Evolutionary conservation across 495 filamentous ascomycete species (phyloP), one percentile per base, ranked within the genome.

Genomic region (Xylaria cubensis): DNA sequence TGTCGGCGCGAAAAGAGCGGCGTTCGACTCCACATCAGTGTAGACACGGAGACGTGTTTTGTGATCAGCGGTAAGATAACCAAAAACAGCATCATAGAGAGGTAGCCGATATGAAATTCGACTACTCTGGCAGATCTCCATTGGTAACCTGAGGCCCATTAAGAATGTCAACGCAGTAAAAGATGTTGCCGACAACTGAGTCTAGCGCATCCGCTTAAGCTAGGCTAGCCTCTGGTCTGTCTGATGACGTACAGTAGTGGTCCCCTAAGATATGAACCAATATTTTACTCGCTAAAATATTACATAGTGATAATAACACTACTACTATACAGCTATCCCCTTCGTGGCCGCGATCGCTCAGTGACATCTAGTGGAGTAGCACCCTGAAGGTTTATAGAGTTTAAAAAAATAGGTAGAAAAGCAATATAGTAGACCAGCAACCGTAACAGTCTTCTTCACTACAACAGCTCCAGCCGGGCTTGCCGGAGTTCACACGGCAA

Each of bases 21-120:
- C 29, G 15, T 21, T 34, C 50, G 15, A 29, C 44, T 34, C 64
- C 64, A 55, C n/a, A 26, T 24, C 15, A 21, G 34, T 24, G 41
- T n/a, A 67, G 46, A 53, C 48, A 1, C 17, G 56, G 34, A 12
- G 29, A 42, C n/a, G 44, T 56, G 50, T 55, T 56, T 56, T 36
- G 32, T 13, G 65, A 56, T 56, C 8, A 65, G 63, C 24, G 42
- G 63, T 65, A 46, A 4, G 42, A 46, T 50, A 26, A 34, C 15
- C 13, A 9, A 5, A 24, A 21, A 24, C 12, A 10, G n/a, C 44
- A n/a, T 26, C 42, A 50, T 50, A 42, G 42, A 4, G 32, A 50
- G 34, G 42, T 15, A 44, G 1, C 61, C 4, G 39, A 44, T 21
- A 34, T 65, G 13, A 50, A 48, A 24, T 1, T 44, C 3, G n/a